These are phyloP conservation scores for Termitomyces sp. DNA, from an alignment of 768 basidiomycete species.

Conservation along the genomic window DNA sequence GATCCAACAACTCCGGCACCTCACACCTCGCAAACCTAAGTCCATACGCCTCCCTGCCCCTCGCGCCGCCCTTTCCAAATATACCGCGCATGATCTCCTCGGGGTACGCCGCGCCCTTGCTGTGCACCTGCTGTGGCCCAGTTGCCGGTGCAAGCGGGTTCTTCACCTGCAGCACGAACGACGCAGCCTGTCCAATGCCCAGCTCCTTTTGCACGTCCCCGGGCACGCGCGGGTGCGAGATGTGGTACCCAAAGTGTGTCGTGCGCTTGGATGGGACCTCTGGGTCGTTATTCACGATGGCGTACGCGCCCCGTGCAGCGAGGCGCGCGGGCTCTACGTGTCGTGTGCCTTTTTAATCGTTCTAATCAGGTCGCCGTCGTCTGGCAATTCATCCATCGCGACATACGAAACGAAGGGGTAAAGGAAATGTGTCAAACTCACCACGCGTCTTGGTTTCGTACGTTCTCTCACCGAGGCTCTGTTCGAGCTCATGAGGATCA, in stretches of 20 bases:
- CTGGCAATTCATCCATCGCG: background rate
- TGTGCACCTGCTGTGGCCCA: constrained; percentile 23
- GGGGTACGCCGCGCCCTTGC: constrained; percentile 39
- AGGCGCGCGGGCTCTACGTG: constrained; percentile 48
- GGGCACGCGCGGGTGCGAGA: constrained; percentile 48
- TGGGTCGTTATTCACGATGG: constrained; percentile 46
- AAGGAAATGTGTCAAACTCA: constrained; percentile 10
- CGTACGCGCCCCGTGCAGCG: constrained; percentile 55
- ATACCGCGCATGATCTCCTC: constrained; percentile 39
- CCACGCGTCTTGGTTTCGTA: constrained; percentile 63
- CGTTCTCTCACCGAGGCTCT: constrained; percentile 41
- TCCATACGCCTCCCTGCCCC: constrained; percentile 32
- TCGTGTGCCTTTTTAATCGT: constrained; percentile 33
- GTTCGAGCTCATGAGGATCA: constrained; percentile 40
- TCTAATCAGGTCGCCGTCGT: background rate
- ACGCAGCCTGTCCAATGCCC: constrained; percentile 46
- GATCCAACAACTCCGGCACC: constrained; percentile 47
- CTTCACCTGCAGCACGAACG: constrained; percentile 50
- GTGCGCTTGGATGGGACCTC: constrained; percentile 36
- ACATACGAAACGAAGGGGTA: background rate
- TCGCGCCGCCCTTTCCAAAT: constrained; percentile 35
- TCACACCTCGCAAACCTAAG: constrained; percentile 48
- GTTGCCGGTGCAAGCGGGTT: constrained; percentile 46
- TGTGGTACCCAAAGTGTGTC: constrained; percentile 54
- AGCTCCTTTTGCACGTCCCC: constrained; percentile 53